Percentiles rank a stretch among this genome's conserved stretches.
Conservation (phyloP, 768 basidiomycete species). For the Lentinula lateritia region DNA sequence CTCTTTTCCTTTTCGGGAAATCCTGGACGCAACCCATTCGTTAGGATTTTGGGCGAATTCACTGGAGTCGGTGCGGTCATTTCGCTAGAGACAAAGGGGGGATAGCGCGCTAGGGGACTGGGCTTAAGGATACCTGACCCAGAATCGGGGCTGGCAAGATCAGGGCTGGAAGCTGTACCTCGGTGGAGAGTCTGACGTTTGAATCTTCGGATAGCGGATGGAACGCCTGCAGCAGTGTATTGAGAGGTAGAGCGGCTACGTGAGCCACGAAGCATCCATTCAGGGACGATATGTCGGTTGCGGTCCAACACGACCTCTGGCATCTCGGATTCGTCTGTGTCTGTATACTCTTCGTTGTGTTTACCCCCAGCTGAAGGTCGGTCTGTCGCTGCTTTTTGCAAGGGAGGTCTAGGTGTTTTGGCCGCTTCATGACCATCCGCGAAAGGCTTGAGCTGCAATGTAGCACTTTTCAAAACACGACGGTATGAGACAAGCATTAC, state of each 20-base stretch:
- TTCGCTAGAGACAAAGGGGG: slow-evolving; percentile 29
- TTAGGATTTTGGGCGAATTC: slow-evolving; percentile 36
- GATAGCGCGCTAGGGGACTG: slow-evolving; percentile 37
- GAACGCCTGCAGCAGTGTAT: slow-evolving; percentile 32
- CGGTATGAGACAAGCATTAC: slow-evolving; percentile 99
- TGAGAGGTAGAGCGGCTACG: slow-evolving; percentile 46
- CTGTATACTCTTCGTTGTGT: slow-evolving; percentile 26
- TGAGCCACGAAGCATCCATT: slow-evolving; percentile 62
- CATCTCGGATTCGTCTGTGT: slow-evolving; percentile 74
- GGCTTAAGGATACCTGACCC: slow-evolving; percentile 18
- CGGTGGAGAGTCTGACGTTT: slow-evolving; percentile 38
- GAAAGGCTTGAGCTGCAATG: slow-evolving; percentile 14
- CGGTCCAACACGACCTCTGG: slow-evolving; percentile 92
- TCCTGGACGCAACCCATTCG: slow-evolving; percentile 11
- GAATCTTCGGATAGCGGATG: slow-evolving; percentile 28
- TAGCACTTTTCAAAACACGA: slow-evolving; percentile 47
- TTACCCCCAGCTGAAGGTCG: slow-evolving; percentile 16
- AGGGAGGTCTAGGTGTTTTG: neutral
- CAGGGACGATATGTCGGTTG: slow-evolving; percentile 93
- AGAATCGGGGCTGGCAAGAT: slow-evolving; percentile 27
- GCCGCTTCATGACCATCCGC: neutral
- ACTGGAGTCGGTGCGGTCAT: slow-evolving; percentile 44
- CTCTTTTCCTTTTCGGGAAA: slow-evolving; percentile 23
- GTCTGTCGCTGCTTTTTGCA: neutral
- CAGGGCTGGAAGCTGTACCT: slow-evolving; percentile 67